Base-by-base conservation (phyloP, 305 asterid genomes). In the Withania somnifera region DNA sequence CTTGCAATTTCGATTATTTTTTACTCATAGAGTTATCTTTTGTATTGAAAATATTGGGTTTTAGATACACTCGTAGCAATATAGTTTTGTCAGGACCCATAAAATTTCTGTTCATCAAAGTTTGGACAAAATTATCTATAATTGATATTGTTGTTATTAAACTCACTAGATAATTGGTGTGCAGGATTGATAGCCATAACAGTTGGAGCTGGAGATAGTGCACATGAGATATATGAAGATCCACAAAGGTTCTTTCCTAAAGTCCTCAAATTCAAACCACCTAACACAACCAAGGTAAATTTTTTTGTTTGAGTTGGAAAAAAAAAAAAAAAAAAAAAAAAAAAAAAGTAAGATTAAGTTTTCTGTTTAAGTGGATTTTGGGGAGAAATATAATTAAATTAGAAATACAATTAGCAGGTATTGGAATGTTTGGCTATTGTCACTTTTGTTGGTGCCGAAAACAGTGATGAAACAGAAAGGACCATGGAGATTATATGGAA, bases 401-500 rank as follows among this genome's bases (percentile, higher is more conserved):
- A 28, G 28, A 15, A 5, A 28, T 26, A 60, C 24, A 24, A 28
- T 60, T 61, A 61, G 0, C 40, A 61, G 90, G 80, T 81, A 30
- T 82, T 88, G 0, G 85, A 88, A 51, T 88, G 84, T 84, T 79
- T 88, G 83, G 87, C 87, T 50, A 69, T 88, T 56, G 82, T 75
- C 47, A 82, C 90, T 1, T 84, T 86, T 77, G 81, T 88, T 54
- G 87, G 89, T 53, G 84, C 84, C 64, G 68, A 73, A 80, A 69
- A 73, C 20, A 66, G 11, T 57, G 85, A 82, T 67, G 77, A 86
- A 58, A 88, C 89, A 38, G 87, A 88, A 86, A 79, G 77, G 40
- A 67, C 89, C 24, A 86, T 88, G 90, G 82, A 77, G 80, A 82
- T 84, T 24, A 42, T 88, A 24, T 88, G 90, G 89, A 26, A 82